These are phyloP conservation scores for Pseudonitzschia pungens DNA, from an alignment of 108 stramenopile species.

Conservation along the genomic window DNA sequence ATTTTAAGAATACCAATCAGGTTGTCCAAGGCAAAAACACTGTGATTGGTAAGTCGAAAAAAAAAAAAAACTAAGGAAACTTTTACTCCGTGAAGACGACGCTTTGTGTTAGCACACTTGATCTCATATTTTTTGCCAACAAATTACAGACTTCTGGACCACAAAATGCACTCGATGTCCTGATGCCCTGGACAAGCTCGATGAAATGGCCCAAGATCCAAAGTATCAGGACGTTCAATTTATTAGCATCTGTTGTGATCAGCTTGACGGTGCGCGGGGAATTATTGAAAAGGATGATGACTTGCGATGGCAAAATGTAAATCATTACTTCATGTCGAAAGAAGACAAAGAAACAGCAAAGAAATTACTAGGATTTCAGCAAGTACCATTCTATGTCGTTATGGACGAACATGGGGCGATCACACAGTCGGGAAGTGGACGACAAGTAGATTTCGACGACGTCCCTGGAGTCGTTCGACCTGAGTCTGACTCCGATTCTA, in stretches of 20 bases:
- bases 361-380: slow-evolving; percentile 67
- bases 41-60: slow-evolving; percentile 79
- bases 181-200: slow-evolving; percentile 73
- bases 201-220: slow-evolving; percentile 56
- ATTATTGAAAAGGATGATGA: slow-evolving; percentile 77
- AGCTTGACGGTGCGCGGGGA: slow-evolving; percentile 80
- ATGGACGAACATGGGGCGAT: slow-evolving; percentile 71
- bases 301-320: slow-evolving; percentile 65
- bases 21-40: slow-evolving; percentile 65
- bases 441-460: slow-evolving; percentile 67
- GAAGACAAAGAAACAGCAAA: slow-evolving; percentile 80
- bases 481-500: not conserved
- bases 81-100: no score
- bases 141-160: slow-evolving; percentile 89
- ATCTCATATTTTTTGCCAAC: no score
- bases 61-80: no score
- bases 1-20: slow-evolving; percentile 51
- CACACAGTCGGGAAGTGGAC: slow-evolving; percentile 67
- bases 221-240: slow-evolving; percentile 70
- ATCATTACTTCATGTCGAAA: slow-evolving; percentile 79
- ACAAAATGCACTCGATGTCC: slow-evolving; percentile 86
- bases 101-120: no score
- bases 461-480: slow-evolving; percentile 34
- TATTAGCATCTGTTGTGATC: slow-evolving; percentile 80
- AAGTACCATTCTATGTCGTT: slow-evolving; percentile 85